Evolutionary conservation across 306 rosid genomes (phyloP), one percentile per base, ranked within the genome.

Genomic region (Inga laurina): DNA sequence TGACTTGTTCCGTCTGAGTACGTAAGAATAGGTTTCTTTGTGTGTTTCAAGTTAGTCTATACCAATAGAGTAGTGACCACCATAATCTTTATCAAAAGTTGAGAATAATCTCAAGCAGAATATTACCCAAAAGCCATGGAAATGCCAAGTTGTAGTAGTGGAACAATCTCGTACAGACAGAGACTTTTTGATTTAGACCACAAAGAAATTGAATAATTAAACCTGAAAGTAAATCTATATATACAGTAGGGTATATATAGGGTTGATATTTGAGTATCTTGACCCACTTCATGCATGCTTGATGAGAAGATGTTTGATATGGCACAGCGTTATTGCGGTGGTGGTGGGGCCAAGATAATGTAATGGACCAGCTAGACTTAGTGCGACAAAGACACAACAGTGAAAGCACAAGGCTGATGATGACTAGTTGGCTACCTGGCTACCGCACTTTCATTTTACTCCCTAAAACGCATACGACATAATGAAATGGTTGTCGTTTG

Each of bases 321-420:
- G 54, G 19, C 54, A 13, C 51, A 21, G 74, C 41, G 75, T 22
- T 44, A 21, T 43, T 12, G 54, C 6, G 32, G 11, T 54, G 57
- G 54, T n/a, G 41, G 11, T 30, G 45, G 70, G 82, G 13, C 75
- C 79, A 78, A 71, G 15, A 83, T 30, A 54, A 74, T 66, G 7
- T 49, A 49, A 49, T 14, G 69, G 69, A 74, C 10, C 48, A 18
- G 18, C 32, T 8, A 22, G 75, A 48, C 11, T 15, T 62, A 30
- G 79, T 54, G 78, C 57, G 74, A 10, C 35, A 27, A 37, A 22
- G 30, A 59, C 66, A 59, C 5, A 5, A 52, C 8, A 16, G 7
- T 52, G 59, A 52, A 49, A 2, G 3, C 54, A 49, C 54, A 49
- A 14, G 16, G 16, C 66, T n/a, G n/a, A 22, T 59, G 32, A 59